phyloP scores from a whole-genome alignment of 306 rosid genomes.

The Trifolium subterraneum region DNA sequence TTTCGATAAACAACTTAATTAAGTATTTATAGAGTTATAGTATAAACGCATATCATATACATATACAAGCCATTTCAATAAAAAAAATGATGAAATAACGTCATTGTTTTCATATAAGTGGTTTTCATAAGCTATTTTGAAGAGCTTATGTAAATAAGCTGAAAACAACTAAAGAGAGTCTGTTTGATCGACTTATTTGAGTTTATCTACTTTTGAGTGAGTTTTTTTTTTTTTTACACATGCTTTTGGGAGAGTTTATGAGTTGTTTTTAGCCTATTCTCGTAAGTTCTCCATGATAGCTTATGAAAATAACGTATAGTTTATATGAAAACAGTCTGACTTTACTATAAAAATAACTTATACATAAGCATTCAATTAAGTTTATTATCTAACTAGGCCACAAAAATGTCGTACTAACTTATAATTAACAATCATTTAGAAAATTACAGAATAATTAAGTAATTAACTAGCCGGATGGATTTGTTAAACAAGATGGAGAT shows the following conservation, averaged over 20 bases:
- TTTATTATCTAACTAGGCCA: not conserved
- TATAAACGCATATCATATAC: too few relatives aligned
- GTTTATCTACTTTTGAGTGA: too few relatives aligned
- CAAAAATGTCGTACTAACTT: too few relatives aligned
- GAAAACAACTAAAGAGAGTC: not conserved
- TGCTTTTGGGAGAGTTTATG: not conserved
- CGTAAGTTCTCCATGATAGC: not conserved
- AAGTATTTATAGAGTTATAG: too few relatives aligned
- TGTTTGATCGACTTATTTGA: not conserved
- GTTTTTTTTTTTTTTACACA: too few relatives aligned
- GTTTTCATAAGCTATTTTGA: too few relatives aligned
- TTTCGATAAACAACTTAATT: not conserved
- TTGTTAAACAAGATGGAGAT: constrained; percentile 51
- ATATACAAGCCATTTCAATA: too few relatives aligned
- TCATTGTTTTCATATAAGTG: too few relatives aligned
- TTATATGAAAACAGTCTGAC: not conserved
- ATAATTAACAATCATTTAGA: constrained; percentile 24
- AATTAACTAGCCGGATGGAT: not conserved
- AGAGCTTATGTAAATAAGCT: not conserved
- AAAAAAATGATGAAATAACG: too few relatives aligned
- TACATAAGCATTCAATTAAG: not conserved
- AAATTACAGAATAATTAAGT: not conserved
- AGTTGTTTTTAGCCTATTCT: not conserved
- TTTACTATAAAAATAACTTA: not conserved
- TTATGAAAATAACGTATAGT: not conserved